Evolutionary conservation across 805 yeast genomes (phyloP), one percentile per base, ranked within the genome.

Genomic region (Torulaspora microellipsoides): DNA sequence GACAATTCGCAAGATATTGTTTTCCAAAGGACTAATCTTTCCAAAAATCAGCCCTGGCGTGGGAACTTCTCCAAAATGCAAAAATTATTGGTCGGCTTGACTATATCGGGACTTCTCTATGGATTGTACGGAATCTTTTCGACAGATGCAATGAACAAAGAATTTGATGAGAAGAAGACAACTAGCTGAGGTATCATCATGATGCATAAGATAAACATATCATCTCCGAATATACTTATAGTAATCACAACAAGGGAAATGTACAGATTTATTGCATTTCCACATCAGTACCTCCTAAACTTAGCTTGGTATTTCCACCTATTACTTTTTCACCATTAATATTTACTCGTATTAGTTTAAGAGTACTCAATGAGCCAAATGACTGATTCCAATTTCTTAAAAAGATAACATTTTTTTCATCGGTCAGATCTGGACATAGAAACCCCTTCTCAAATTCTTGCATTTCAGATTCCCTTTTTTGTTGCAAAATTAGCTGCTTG

Each of bases 361-460:
- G 69, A 14, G 76, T 72, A 32, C 83, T 80, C 40, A 82, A 66
- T 14, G 93, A 88, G 36, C 96, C 96, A 55, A 77, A 69, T 9
- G 85, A 79, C 23, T 93, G 90, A 55, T 85, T 83, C 97, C 97
- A 91, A 4, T 66, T 64, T 57, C 81, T 73, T 51, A 91, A 66
- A 29, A 70, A 66, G 31, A 69, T 67, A 2, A 87, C 91, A 4
- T 80, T 82, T 8, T 66, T 70, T 31, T 63, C 66, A 52, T 81
- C 81, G 3, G 80, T 69, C 48, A 91, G 62, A 62, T 88, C 89
- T 1, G 96, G 96, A 4, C 83, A 70, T 37, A 71, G 68, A 51
- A 74, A 77, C 0, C 99, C 99, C 0, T 86, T 73, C 15, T 65
- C 69, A 55, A 76, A 88, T 44, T 83, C 78, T 32, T 76, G 75